Conservation (phyloP, 2,329 filamentous ascomycete species). For the Podosphaera aphanis region DNA sequence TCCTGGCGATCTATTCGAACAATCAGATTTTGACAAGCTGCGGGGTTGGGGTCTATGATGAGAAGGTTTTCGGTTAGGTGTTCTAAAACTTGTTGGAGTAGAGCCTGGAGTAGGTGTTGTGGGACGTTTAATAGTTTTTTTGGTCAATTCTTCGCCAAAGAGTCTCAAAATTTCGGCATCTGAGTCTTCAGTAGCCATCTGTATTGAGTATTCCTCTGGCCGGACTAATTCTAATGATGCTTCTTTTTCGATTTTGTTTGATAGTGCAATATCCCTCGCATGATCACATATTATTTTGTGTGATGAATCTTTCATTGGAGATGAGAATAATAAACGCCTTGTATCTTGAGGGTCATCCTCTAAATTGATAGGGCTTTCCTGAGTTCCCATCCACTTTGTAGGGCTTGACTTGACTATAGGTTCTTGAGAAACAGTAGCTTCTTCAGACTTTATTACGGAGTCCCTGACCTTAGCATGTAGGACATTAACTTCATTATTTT, state of each 20-base stretch:
- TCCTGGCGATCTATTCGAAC: conserved; percentile 13
- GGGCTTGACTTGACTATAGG: conserved; percentile 18
- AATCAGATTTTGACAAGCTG: conserved; percentile 12
- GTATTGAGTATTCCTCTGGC: conserved; percentile 14
- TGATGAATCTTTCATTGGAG: conserved; percentile 41
- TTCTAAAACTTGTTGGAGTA: conserved; percentile 13
- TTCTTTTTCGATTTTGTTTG: conserved; percentile 6
- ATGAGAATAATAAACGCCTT: conserved; percentile 52
- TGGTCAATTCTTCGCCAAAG: conserved; percentile 14
- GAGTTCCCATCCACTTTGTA: conserved; percentile 24
- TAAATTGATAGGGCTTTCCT: conserved; percentile 30
- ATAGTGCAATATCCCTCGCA: conserved; percentile 18
- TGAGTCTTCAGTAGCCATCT: conserved; percentile 6
- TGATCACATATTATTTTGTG: conserved; percentile 28
- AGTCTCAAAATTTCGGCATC: conserved; percentile 14
- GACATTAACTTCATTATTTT: conserved; percentile 9
- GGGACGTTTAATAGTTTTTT: conserved; percentile 7
- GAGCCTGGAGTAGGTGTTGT: conserved; percentile 11
- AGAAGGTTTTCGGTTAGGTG: conserved; percentile 15
- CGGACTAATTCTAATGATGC: conserved; percentile 6
- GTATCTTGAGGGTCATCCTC: conserved; percentile 30
- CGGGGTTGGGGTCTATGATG: conserved; percentile 15
- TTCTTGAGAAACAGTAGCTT: conserved; percentile 13
- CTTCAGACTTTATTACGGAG: conserved; percentile 13
- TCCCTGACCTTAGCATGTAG: conserved; percentile 12